phyloP scores from a whole-genome alignment of 2,329 filamentous ascomycete species.

The Westerdykella sp. region DNA sequence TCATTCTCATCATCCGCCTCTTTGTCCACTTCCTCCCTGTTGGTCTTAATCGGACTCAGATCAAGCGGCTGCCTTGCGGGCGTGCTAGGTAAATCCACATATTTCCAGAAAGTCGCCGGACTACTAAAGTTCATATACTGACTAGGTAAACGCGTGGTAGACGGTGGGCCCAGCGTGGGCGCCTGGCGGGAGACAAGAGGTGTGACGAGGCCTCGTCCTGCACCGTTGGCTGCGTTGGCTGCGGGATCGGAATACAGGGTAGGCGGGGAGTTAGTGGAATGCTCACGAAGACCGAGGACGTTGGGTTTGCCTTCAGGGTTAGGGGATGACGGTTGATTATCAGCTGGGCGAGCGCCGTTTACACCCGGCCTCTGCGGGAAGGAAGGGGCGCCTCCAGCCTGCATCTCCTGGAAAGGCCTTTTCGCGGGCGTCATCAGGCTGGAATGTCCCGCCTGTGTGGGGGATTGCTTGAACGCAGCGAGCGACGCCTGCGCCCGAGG shows the following conservation, averaged over 20 bases:
- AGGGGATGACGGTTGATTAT: constrained; percentile 24
- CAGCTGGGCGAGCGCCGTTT: constrained; percentile 8
- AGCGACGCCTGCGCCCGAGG: constrained; percentile 32
- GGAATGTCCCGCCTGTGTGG: constrained; percentile 22
- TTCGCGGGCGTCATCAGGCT: constrained; percentile 33
- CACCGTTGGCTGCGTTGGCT: constrained; percentile 24
- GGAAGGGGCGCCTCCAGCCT: constrained; percentile 12
- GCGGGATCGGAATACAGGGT: constrained; percentile 32
- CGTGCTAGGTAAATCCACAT: constrained; percentile 68
- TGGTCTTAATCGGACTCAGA: constrained; percentile 33
- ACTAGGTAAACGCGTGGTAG: constrained; percentile 72
- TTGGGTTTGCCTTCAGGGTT: constrained; percentile 28
- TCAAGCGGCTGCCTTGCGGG: constrained; percentile 48
- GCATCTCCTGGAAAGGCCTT: constrained; percentile 24
- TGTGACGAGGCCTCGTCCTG: constrained; percentile 45
- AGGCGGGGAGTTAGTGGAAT: constrained; percentile 33
- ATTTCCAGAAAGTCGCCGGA: constrained; percentile 85
- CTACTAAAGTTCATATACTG: constrained; percentile 82
- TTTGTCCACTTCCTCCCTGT: constrained; percentile 12
- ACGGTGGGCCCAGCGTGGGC: constrained; percentile 70
- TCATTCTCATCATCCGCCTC: constrained; percentile 25
- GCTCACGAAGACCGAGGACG: constrained; percentile 26
- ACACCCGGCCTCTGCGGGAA: constrained; percentile 18
- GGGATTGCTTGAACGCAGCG: constrained; percentile 27
- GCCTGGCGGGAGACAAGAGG: constrained; percentile 68